These are phyloP conservation scores for Boletus austroedulis DNA, from an alignment of 1,284 basidiomycete species.

Conservation along the genomic window DNA sequence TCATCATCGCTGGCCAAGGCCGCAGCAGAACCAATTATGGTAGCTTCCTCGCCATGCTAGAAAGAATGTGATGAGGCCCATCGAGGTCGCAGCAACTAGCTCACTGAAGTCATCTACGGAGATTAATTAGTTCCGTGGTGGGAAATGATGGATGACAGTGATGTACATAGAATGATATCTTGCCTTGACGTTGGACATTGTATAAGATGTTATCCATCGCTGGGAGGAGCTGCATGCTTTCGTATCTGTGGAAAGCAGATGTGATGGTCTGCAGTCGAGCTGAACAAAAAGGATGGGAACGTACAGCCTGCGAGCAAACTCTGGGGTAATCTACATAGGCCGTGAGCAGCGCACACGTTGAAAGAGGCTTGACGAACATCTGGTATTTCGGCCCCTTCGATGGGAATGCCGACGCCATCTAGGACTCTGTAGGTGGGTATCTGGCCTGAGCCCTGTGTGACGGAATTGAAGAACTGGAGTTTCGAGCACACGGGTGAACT, in stretches of 20 bases:
- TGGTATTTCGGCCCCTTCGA: conserved; percentile 72
- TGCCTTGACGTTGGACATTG: conserved; percentile 90
- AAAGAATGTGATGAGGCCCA: conserved; percentile 9
- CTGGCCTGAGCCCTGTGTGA: conserved; percentile 53
- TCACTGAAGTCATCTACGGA: conserved; percentile 71
- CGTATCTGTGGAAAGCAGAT: conserved; percentile 50
- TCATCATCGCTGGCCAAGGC: conserved; percentile 84
- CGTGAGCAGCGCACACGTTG: conserved; percentile 6
- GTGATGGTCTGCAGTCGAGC: not conserved
- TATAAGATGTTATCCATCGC: conserved; percentile 86
- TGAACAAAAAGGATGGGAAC: conserved; percentile 22
- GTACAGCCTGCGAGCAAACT: conserved; percentile 69
- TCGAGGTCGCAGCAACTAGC: conserved; percentile 22
- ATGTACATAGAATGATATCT: conserved; percentile 90
- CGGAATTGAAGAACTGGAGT: conserved; percentile 75
- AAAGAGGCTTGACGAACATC: conserved; percentile 47
- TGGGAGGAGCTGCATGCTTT: conserved; percentile 82
- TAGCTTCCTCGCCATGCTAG: conserved; percentile 89
- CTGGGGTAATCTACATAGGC: conserved; percentile 61
- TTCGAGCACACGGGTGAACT: conserved; percentile 64
- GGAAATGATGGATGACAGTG: not conserved
- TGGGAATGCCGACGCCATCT: conserved; percentile 69
- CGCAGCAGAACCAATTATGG: conserved; percentile 87
- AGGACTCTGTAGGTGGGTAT: conserved; percentile 83
- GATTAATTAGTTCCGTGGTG: conserved; percentile 19